phyloP scores from a whole-genome alignment of 2,329 filamentous ascomycete genomes.

The Ophiostoma pallidulum region DNA sequence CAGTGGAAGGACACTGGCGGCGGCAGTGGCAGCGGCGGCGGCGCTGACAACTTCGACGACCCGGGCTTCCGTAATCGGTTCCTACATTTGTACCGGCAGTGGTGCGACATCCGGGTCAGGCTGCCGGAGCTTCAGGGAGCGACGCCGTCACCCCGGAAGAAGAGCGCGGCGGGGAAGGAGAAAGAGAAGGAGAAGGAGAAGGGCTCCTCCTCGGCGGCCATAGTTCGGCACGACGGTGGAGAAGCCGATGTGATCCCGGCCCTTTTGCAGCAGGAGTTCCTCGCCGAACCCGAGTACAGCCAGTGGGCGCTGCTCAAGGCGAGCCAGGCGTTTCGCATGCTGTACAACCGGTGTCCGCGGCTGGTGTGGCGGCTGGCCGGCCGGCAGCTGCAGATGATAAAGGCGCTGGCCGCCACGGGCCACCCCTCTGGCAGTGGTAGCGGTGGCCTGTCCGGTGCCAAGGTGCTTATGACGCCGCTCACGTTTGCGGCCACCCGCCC shows the following conservation, averaged over 20 bases:
- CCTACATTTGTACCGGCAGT: conserved; percentile 30
- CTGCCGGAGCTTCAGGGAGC: conserved; percentile 20
- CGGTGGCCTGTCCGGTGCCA: conserved; percentile 17
- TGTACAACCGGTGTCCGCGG: conserved; percentile 18
- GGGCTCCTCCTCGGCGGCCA: not conserved
- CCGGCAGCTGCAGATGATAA: conserved; percentile 38
- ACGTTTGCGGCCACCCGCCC: conserved; percentile 30
- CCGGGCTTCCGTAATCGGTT: conserved; percentile 23
- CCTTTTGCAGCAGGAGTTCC: conserved; percentile 23
- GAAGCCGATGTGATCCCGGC: conserved; percentile 30
- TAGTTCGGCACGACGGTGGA: too few relatives aligned
- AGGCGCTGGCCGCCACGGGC: conserved; percentile 22
- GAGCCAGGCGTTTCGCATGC: conserved; percentile 36
- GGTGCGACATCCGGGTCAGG: conserved; percentile 29
- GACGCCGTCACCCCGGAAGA: not conserved
- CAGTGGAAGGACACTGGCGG: not conserved
- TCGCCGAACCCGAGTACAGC: conserved; percentile 23
- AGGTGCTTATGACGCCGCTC: conserved; percentile 26
- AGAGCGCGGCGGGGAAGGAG: not conserved
- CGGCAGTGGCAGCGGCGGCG: conserved; percentile 7
- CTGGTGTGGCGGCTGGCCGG: conserved; percentile 42
- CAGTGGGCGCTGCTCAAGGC: conserved; percentile 43
- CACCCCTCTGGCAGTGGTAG: conserved; percentile 2
- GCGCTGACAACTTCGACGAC: not conserved
- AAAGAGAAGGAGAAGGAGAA: not conserved